Evolutionary conservation across 352 stramenopile species (phyloP).

Genomic region (Phytophthora kernoviae): DNA sequence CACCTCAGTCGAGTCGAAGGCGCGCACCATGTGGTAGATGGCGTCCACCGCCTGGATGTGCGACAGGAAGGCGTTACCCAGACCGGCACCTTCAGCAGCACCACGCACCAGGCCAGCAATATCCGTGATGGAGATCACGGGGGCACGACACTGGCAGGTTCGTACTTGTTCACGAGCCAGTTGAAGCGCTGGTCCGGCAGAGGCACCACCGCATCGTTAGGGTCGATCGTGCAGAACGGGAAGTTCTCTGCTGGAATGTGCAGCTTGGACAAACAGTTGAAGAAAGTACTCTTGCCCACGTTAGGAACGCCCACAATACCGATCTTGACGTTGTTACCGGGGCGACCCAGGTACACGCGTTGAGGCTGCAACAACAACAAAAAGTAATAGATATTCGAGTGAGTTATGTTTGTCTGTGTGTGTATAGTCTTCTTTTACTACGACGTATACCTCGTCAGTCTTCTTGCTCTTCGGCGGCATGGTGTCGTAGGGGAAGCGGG

Average conservation of each 20-base stretch:
- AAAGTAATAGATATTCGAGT: background rate
- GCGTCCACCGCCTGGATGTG: slow-evolving; percentile 99
- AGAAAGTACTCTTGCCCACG: slow-evolving; percentile 99
- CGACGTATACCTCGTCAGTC: slow-evolving; percentile 53
- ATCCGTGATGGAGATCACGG: slow-evolving; percentile 98
- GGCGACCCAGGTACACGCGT: slow-evolving; percentile 82
- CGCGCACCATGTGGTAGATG: slow-evolving; percentile 98
- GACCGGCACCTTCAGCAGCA: slow-evolving; percentile 96
- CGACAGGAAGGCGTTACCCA: slow-evolving; percentile 99
- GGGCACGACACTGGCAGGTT: slow-evolving; percentile 95
- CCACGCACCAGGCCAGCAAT: slow-evolving; percentile 99
- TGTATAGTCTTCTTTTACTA: background rate
- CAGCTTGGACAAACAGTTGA: slow-evolving; percentile 98
- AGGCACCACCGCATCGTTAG: slow-evolving; percentile 97
- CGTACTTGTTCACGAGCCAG: slow-evolving; percentile 96
- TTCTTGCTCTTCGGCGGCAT: slow-evolving; percentile 90
- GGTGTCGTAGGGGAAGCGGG: slow-evolving; percentile 2
- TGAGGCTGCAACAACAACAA: slow-evolving; percentile 39
- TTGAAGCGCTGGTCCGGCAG: slow-evolving; percentile 99
- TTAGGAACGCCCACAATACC: slow-evolving; percentile 99
- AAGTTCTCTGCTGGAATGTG: slow-evolving; percentile 93
- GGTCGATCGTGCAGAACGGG: slow-evolving; percentile 99
- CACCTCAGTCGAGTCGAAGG: slow-evolving; percentile 98
- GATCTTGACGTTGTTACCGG: slow-evolving; percentile 97
- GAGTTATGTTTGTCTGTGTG: background rate